Evolutionary conservation across 148 eudicot genomes (phyloP).

Genomic region (Rhododendron ovatum): DNA sequence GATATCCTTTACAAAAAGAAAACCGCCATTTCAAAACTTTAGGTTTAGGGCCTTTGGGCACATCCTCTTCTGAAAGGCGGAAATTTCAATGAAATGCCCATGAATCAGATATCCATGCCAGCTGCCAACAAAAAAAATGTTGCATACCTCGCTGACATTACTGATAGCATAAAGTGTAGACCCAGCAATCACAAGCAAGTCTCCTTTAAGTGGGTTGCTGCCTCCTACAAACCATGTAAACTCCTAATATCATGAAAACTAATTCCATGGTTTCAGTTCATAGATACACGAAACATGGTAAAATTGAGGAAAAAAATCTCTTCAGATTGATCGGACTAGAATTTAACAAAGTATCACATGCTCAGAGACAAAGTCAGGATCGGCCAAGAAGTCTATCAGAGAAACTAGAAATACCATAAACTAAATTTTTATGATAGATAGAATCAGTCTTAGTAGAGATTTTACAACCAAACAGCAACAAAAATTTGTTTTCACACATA

Average conservation of each 20-base stretch:
- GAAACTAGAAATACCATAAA: neutral
- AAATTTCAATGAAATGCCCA: neutral
- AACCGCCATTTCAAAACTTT: neutral
- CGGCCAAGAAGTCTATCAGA: neutral
- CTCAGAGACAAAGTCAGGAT: neutral
- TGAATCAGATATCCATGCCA: neutral
- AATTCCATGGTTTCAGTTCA: neutral
- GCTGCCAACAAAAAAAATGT: neutral
- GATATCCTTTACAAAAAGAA: neutral
- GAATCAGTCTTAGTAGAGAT: neutral
- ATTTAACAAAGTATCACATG: neutral
- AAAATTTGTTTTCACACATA: neutral
- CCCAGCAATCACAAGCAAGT: constrained; percentile 72
- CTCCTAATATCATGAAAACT: constrained; percentile 1
- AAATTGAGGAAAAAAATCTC: neutral
- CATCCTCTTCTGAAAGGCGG: neutral
- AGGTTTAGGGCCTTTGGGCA: neutral
- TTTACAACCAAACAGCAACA: neutral
- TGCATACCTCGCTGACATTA: constrained; percentile 77
- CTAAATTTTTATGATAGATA: neutral
- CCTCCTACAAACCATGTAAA: constrained; percentile 40
- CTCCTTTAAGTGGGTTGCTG: constrained; percentile 69
- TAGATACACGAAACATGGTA: neutral
- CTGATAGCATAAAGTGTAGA: constrained; percentile 76
- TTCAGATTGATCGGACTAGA: neutral